Base-by-base conservation (phyloP, 2,329 filamentous ascomycete species). In the Aspergillus sp. region DNA sequence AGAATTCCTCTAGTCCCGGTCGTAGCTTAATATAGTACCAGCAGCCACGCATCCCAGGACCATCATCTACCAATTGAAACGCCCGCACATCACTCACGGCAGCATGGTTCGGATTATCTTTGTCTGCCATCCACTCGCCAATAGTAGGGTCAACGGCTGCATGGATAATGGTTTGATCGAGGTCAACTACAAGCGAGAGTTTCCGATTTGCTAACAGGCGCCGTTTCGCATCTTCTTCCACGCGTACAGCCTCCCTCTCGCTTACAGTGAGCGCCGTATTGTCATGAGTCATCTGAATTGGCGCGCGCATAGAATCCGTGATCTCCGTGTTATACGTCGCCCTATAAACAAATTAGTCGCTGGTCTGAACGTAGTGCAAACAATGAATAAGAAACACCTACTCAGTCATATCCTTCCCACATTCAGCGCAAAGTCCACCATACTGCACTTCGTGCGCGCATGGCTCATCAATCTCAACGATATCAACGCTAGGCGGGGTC, bases 1-100 rank as follows among this genome's bases (percentile, higher is more conserved):
- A 81, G 69, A 99, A 99, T 42, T 89, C 84, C 61, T 86, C 81
- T 50, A 98, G 78, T 3, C 93, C 92, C 0, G 95, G 95, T 36
- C 95, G 90, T 78, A 96, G 86, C 79, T 99, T 99, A 80, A 99
- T 96, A 75, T 98, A 99, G 76, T 99, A 99, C 84, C 89, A 96
- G 71, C 89, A 93, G n/a, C 87, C 88, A 48, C 85, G 78, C 60
- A 88, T 88, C 22, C 87, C 84, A 2, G 88, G 88, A 1, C 88
- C 89, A 66, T 97, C 92, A 62, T 99, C 93, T 43, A 88, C 83
- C 41, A 99, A 84, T 77, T 97, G 91, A 71, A 99, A 99, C 61
- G 86, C 85, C 67, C 85, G 83, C 39, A 99, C 93, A 61, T 96
- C 89, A 72, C 92, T 93, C 67, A 99, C 88, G 4, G 93, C 91